Base-by-base conservation (phyloP, 1,284 basidiomycete genomes). In the Golubevia sp. region DNA sequence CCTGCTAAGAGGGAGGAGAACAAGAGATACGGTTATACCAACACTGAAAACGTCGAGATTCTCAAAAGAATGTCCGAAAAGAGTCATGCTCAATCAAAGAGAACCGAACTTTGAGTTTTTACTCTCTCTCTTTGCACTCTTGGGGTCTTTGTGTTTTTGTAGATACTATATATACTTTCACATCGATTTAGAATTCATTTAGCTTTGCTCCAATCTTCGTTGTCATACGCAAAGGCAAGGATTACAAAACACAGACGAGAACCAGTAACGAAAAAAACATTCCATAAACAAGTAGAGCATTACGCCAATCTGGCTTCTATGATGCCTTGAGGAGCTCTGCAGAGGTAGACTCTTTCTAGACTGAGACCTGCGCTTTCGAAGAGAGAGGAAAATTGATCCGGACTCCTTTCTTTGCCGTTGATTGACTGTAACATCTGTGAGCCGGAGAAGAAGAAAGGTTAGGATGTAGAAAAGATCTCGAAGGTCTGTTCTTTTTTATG, bases 391-490 rank as follows among this genome's bases (percentile, higher is more conserved):
- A 59, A 66, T 54, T 63, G 67, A 30, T 55, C 49, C 34, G 23
- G 6, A 18, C 58, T 62, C 18, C 63, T 26, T 24, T 68, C 67
- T 20, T 48, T 50, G 18, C 52, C 58, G 54, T 64, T 64, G 23
- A 64, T 11, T 5, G 5, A 3, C 11, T 34, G 30, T 11, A 34
- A 34, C 30, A 34, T 34, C 11, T 34, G 5, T 34, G 30, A 34
- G 30, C 11, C 11, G 30, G 30, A 34, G 30, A 34, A 5, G 30
- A n/a, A n/a, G n/a, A n/a, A n/a, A n/a, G n/a, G n/a, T n/a, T n/a
- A n/a, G n/a, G n/a, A n/a, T n/a, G n/a, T n/a, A n/a, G n/a, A n/a
- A n/a, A n/a, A n/a, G n/a, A n/a, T n/a, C n/a, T n/a, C n/a, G n/a
- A n/a, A n/a, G n/a, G n/a, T n/a, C n/a, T n/a, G n/a, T n/a, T n/a